phyloP scores from a whole-genome alignment of 805 yeast species.

The Schwanniomyces pseudopolymorphus region DNA sequence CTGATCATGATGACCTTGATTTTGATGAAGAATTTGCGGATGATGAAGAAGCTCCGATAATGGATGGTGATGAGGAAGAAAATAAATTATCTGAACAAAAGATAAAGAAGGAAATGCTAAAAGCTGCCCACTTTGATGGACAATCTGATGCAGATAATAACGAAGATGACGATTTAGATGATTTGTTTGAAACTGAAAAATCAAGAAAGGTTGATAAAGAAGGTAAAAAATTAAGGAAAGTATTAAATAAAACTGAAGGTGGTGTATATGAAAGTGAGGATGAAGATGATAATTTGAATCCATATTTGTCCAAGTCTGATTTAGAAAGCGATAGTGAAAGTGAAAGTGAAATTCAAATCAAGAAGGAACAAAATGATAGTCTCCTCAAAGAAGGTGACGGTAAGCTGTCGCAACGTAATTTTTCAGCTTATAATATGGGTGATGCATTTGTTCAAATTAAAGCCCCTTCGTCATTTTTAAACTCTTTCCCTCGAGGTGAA shows the following conservation, averaged over 20 bases:
- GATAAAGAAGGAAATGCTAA: conserved; percentile 79
- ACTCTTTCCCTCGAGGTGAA: conserved; percentile 72
- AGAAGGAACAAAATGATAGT: conserved; percentile 31
- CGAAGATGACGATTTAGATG: conserved; percentile 66
- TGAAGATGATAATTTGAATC: conserved; percentile 63
- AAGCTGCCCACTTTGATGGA: conserved; percentile 74
- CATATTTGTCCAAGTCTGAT: conserved; percentile 59
- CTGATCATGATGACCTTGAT: conserved; percentile 90
- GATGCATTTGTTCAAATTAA: conserved; percentile 56
- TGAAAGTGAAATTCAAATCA: conserved; percentile 35
- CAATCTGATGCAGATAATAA: conserved; percentile 58
- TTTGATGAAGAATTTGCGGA: conserved; percentile 97
- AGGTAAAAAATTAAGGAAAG: conserved; percentile 82
- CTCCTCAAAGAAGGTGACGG: conserved; percentile 8
- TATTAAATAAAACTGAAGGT: conserved; percentile 80
- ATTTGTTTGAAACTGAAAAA: conserved; percentile 60
- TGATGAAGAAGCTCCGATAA: conserved; percentile 97
- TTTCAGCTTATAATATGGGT: conserved; percentile 27
- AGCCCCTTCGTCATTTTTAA: conserved; percentile 60
- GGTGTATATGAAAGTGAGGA: conserved; percentile 88
- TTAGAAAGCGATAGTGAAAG: conserved; percentile 66
- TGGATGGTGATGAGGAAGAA: conserved; percentile 96
- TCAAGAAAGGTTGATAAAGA: conserved; percentile 81
- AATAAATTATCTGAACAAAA: conserved; percentile 83
- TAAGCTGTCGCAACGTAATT: conserved; percentile 10